These are phyloP conservation scores for Debaryomyces coudertii DNA, from an alignment of 1,139 yeast genomes.

Conservation along the genomic window DNA sequence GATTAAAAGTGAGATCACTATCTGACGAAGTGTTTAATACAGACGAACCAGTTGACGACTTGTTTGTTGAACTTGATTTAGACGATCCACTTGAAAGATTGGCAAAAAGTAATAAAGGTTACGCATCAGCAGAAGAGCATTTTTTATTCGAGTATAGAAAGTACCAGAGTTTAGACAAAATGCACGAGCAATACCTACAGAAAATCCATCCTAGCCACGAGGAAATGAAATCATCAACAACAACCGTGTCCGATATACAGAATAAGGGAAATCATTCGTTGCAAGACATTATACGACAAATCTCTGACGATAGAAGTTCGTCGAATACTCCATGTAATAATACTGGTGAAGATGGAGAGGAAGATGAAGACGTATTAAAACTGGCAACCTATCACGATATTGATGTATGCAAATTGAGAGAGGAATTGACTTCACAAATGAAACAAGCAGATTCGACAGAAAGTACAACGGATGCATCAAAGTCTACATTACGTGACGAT, in stretches of 20 bases:
- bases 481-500: conserved; percentile 15
- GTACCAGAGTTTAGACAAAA: conserved; percentile 38
- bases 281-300: conserved; percentile 33
- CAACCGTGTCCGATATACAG: conserved; percentile 24
- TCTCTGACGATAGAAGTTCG: conserved; percentile 9
- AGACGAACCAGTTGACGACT: conserved; percentile 45
- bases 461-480: conserved; percentile 12
- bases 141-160: conserved; percentile 40
- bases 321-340: conserved; percentile 19
- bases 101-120: conserved; percentile 24
- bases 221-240: conserved; percentile 27
- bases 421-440: conserved; percentile 25
- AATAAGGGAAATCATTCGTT: conserved; percentile 13
- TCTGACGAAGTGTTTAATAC: conserved; percentile 48
- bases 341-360: conserved; percentile 21
- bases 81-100: conserved; percentile 32
- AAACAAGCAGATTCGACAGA: conserved; percentile 2
- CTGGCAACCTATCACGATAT: conserved; percentile 24
- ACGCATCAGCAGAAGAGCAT: conserved; percentile 35
- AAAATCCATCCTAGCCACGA: conserved; percentile 11
- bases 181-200: conserved; percentile 27
- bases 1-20: conserved; percentile 36
- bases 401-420: conserved; percentile 31
- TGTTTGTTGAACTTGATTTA: conserved; percentile 43
- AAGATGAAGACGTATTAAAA: conserved; percentile 18